phyloP scores from a whole-genome alignment of 2,329 filamentous ascomycete species.

The Colletotrichum incanum region DNA sequence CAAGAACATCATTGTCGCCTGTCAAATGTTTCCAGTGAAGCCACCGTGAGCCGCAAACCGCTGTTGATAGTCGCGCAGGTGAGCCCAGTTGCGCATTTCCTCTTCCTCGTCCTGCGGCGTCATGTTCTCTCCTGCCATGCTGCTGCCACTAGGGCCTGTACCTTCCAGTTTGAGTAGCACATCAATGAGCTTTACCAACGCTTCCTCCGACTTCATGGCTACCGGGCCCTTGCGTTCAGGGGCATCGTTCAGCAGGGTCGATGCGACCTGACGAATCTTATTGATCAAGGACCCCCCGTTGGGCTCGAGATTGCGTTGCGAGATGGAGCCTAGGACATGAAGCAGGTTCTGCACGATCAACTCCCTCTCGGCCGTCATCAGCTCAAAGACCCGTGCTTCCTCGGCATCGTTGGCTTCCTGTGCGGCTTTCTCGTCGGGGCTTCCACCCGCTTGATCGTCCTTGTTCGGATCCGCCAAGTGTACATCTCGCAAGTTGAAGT shows the following conservation, averaged over 20 bases:
- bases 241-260: slow-evolving; percentile 78
- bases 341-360: slow-evolving; percentile 87
- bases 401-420: slow-evolving; percentile 60
- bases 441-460: slow-evolving; percentile 52
- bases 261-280: slow-evolving; percentile 89
- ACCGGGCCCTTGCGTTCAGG: slow-evolving; percentile 67
- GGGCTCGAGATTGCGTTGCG: slow-evolving; percentile 88
- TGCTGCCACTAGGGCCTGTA: slow-evolving; percentile 58
- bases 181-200: slow-evolving; percentile 80
- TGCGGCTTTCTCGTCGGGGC: slow-evolving; percentile 55
- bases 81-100: slow-evolving; percentile 84
- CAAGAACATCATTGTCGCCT: not conserved
- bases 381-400: slow-evolving; percentile 67
- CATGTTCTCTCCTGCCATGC: slow-evolving; percentile 54
- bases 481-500: slow-evolving; percentile 82
- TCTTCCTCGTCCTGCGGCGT: slow-evolving; percentile 78
- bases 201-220: slow-evolving; percentile 75
- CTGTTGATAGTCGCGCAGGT: slow-evolving; percentile 83
- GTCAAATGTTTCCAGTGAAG: slow-evolving; percentile 53
- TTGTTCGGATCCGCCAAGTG: slow-evolving; percentile 65
- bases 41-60: slow-evolving; percentile 79
- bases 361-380: slow-evolving; percentile 83
- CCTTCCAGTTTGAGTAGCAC: slow-evolving; percentile 83
- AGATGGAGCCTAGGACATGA: slow-evolving; percentile 81
- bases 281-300: slow-evolving; percentile 77